A percentile compares a stretch with the other conserved stretches of the same genome.
Evolutionary conservation across 345 rosid species (phyloP).

Genomic region (Trapa bicornis): DNA sequence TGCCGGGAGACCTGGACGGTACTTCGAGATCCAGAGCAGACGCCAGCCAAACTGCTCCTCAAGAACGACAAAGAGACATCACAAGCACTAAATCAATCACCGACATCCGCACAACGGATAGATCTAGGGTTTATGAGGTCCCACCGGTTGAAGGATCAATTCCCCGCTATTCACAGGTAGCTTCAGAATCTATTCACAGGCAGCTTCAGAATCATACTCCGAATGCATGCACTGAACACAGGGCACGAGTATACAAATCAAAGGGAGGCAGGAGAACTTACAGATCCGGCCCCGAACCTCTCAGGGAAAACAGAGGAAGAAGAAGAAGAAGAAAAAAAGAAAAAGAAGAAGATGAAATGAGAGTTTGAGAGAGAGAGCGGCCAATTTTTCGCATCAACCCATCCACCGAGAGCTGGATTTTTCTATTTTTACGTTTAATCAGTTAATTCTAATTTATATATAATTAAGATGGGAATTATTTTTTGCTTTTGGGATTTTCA

Average conservation of each 20-base stretch:
- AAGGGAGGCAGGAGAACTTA: slow-evolving; percentile 18
- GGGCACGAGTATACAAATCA: background rate
- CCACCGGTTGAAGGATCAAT: slow-evolving; percentile 13
- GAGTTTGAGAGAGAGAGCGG: background rate
- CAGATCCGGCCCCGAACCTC: slow-evolving; percentile 19
- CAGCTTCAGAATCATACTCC: background rate
- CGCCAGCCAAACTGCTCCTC: slow-evolving; percentile 5
- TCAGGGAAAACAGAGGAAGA: background rate
- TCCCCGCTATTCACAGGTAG: background rate
- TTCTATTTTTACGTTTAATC: background rate
- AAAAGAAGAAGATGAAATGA: background rate
- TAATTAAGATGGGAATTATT: background rate
- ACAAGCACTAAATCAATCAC: slow-evolving; percentile 18
- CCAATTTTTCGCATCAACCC: slow-evolving; percentile 6
- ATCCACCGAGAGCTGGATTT: background rate
- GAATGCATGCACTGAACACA: slow-evolving; percentile 6
- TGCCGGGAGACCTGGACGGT: slow-evolving; percentile 4
- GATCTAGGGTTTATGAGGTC: slow-evolving; percentile 37
- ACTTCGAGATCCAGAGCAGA: slow-evolving; percentile 28
- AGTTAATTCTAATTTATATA: background rate
- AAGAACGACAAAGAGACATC: background rate
- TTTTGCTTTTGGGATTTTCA: background rate
- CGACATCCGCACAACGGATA: slow-evolving; percentile 8
- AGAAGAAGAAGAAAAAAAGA: background rate
- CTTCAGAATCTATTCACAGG: slow-evolving; percentile 1